Evolutionary conservation across 192 early-diverging fungal genomes (phyloP), one percentile per base, ranked within the genome.

Genomic region (Coemansia aciculifera): DNA sequence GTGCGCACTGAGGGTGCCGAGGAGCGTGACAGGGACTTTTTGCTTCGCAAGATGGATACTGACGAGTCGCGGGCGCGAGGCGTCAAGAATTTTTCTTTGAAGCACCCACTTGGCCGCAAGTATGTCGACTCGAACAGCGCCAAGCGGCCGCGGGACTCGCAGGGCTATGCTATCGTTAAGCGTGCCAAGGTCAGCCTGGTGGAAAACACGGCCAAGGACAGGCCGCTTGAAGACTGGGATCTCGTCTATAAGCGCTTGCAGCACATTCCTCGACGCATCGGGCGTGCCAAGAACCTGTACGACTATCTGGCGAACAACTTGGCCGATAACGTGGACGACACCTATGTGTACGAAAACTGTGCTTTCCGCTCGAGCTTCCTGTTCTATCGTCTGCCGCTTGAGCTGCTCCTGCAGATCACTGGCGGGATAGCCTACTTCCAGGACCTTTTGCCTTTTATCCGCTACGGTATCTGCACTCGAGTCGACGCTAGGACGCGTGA

Each of bases 251-350:
- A 66, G 49, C 64, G 59, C 42, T n/a, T 77, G 40, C 24, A 56
- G 9, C 19, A 52, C 23, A 36, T 61, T 40, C 71, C 69, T 0
- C 44, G 29, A 1, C 61, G 72, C 5, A 69, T 75, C 8, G 68
- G 44, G 13, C 80, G 80, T 32, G 39, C 66, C 0, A 51, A 62
- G 23, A 68, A 72, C 12, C 69, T 83, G n/a, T 67, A 69, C 51
- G 43, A 52, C 3, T 72, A 68, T 36, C 40, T 83, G 64, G 62
- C 51, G 2, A 37, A 64, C 3, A 40, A 48, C 15, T 43, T 83
- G 40, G 66, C 66, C 8, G 31, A 65, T 3, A 13, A 56, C 2
- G 42, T 71, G 0, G 80, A 83, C 37, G n/a, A 42, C 38, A 21
- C 19, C 0, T n/a, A 15, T 15, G 69, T 83, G 29, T 77, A 68